phyloP scores from a whole-genome alignment of 768 basidiomycete species.

The Daedalea quercina region DNA sequence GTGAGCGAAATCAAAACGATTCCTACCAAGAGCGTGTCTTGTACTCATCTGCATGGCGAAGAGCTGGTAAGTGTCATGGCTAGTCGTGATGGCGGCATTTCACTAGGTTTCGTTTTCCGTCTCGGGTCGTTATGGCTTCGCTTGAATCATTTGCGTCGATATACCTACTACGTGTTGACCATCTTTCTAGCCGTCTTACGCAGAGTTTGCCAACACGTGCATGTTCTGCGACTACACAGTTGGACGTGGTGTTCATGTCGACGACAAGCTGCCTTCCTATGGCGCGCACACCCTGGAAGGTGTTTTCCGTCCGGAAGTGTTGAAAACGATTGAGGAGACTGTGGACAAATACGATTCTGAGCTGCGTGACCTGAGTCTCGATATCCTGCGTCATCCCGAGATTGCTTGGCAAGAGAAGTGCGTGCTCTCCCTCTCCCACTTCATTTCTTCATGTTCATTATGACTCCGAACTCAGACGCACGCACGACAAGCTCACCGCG shows the following conservation, averaged over 20 bases:
- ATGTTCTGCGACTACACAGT: slow-evolving; percentile 1
- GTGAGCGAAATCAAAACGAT: neutral
- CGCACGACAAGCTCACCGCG: slow-evolving; percentile 60
- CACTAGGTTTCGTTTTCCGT: too few relatives aligned
- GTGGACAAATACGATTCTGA: slow-evolving; percentile 45
- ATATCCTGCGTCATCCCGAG: slow-evolving; percentile 33
- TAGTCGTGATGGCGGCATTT: too few relatives aligned
- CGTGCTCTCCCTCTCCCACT: neutral
- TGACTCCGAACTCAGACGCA: slow-evolving; percentile 39
- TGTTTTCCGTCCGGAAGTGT: slow-evolving; percentile 28
- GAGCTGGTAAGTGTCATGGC: too few relatives aligned
- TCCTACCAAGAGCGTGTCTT: neutral
- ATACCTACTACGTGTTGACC: too few relatives aligned
- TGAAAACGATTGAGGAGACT: slow-evolving; percentile 44
- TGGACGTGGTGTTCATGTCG: neutral
- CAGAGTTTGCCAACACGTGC: slow-evolving; percentile 7
- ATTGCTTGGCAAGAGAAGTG: slow-evolving; percentile 11
- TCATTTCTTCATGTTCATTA: neutral
- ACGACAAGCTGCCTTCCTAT: slow-evolving; percentile 19
- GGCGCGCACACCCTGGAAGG: slow-evolving; percentile 4
- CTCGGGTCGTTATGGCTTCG: too few relatives aligned
- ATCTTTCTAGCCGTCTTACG: slow-evolving; percentile 5
- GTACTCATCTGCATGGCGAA: too few relatives aligned
- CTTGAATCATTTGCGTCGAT: too few relatives aligned
- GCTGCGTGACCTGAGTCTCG: slow-evolving; percentile 58